A percentile compares a stretch with the other conserved stretches of the same genome.
Conservation (phyloP, 805 yeast genomes). For the Crinitomyces ghanaensis region DNA sequence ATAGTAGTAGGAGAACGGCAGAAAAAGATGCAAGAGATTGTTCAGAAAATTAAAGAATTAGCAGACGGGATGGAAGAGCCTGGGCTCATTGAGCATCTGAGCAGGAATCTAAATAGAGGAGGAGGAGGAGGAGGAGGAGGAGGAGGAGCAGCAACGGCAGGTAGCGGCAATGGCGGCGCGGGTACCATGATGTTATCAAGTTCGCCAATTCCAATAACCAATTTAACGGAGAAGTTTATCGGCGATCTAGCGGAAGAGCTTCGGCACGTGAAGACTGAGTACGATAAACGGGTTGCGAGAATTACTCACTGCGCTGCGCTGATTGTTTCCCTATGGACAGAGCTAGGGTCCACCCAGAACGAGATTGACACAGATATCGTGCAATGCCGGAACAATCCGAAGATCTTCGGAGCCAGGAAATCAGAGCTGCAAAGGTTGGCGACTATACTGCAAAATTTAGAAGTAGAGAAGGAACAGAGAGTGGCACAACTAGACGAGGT, state of each 20-base stretch:
- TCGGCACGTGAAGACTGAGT: conserved; percentile 16
- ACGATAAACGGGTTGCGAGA: conserved; percentile 11
- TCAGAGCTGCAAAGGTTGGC: conserved; percentile 22
- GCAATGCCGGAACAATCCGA: conserved; percentile 15
- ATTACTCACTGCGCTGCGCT: conserved; percentile 17
- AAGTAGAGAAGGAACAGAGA: conserved; percentile 27
- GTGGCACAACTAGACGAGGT: conserved; percentile 23
- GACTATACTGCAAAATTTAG: conserved; percentile 1
- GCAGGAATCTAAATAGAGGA: too few relatives aligned
- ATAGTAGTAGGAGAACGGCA: conserved; percentile 16
- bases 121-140: too few relatives aligned
- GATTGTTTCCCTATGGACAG: conserved; percentile 24
- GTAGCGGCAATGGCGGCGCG: too few relatives aligned
- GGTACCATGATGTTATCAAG: too few relatives aligned
- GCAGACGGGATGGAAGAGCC: conserved; percentile 15
- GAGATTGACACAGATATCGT: conserved; percentile 20
- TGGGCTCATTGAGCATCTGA: conserved; percentile 4
- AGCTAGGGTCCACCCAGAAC: conserved; percentile 23
- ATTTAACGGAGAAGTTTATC: conserved; percentile 18
- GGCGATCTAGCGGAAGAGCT: conserved; percentile 18
- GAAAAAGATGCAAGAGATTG: conserved; percentile 8
- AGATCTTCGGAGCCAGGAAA: conserved; percentile 17
- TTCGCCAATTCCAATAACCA: too few relatives aligned
- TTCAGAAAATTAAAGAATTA: conserved; percentile 13
- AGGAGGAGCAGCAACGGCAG: too few relatives aligned